Evolutionary conservation across 148 eudicot genomes (phyloP).

Genomic region (Arctostaphylos glauca): DNA sequence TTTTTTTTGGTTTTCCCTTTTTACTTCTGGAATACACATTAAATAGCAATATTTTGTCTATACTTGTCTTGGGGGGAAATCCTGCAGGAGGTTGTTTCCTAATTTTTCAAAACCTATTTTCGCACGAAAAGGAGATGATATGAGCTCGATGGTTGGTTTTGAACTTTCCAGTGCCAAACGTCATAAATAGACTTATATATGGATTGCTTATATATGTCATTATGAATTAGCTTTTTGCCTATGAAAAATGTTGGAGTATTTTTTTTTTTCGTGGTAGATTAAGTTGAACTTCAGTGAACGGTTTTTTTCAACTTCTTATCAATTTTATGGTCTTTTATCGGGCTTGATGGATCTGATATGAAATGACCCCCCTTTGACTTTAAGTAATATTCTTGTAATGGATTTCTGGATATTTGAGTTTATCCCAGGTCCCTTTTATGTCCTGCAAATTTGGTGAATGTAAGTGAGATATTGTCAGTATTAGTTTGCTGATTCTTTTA

Average conservation of each 20-base stretch:
- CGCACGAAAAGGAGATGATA: background rate
- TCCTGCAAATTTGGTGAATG: background rate
- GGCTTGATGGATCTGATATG: background rate
- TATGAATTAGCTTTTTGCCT: too few species aligned
- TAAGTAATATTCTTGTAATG: background rate
- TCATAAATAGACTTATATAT: background rate
- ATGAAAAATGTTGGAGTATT: too few species aligned
- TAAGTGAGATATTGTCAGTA: background rate
- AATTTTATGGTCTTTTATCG: background rate
- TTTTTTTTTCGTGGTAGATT: background rate
- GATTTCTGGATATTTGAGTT: background rate
- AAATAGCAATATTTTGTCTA: background rate
- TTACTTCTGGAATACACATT: background rate
- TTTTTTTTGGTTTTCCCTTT: background rate
- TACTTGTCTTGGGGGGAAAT: background rate
- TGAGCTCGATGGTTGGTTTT: background rate
- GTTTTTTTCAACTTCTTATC: background rate
- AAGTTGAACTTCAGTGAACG: background rate
- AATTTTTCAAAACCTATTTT: background rate
- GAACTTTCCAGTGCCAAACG: background rate
- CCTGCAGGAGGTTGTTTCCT: background rate
- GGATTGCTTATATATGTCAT: background rate
- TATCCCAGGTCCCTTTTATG: background rate
- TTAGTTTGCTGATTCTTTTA: constrained; percentile 17
- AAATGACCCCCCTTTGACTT: background rate